Base-by-base conservation (phyloP, 345 rosid species). In the Hevea brasiliensis region DNA sequence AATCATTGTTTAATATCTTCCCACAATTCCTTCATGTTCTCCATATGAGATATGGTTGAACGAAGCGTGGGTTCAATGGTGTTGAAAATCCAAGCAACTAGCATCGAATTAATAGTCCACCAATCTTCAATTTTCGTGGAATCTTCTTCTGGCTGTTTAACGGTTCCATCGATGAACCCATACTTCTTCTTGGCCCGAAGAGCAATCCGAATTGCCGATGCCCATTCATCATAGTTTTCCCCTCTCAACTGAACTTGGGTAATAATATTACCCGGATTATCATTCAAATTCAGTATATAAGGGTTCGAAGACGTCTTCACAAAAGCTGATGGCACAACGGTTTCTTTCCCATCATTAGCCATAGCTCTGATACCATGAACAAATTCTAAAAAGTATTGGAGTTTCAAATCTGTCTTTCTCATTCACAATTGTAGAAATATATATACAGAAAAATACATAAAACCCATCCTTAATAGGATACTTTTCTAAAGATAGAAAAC, bases 181-280 rank as follows among this genome's bases (percentile, higher is more conserved):
- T 7, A 23, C 41, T 76, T 76, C 18, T 70, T 76, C 23, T 63
- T 51, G 40, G 79, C 69, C 26, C 62, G 23, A 3, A 69, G n/a
- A 0, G 79, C 20, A 10, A 20, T 76, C 21, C 55, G 10, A 15
- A 76, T 17, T 9, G 62, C 64, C 1, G 45, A 57, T 3, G 75
- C 61, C 61, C 75, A 76, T 50, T 68, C 56, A 7, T 58, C 69
- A 37, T 76, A 76, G 29, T 76, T 61, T 4, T 76, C 68, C 3
- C 74, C 69, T 20, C 60, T 70, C 54, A 70, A 21, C 21, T 0
- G 50, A 21, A 67, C 71, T 7, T 47, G 0, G 3, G 71, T 60
- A 37, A 61, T 47, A 17, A 23, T n/a, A 60, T 27, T 51, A 41
- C 10, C 0, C 12, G 61, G 60, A 9, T 24, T 59, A 20, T 54